phyloP scores from a whole-genome alignment of 1,139 yeast genomes.

The Geotrichum klebahnii region DNA sequence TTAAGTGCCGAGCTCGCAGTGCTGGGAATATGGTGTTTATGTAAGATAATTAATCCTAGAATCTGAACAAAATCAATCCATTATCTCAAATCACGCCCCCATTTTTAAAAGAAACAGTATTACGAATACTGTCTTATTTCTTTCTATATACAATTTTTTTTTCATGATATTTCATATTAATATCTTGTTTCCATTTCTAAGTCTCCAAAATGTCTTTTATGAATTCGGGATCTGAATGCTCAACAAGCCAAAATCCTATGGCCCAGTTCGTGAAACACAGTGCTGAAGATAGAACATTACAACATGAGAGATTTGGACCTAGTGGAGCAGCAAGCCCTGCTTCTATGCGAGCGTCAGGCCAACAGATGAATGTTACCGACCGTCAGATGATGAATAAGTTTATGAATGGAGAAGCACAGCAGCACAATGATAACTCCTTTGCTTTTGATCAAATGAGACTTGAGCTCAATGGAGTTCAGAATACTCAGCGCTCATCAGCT shows the following conservation, averaged over 20 bases:
- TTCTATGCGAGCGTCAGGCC: constrained; percentile 40
- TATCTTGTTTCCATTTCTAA: background rate
- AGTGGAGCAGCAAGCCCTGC: constrained; percentile 26
- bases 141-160: background rate
- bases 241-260: constrained; percentile 73
- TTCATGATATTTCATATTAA: constrained; percentile 12
- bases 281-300: constrained; percentile 58
- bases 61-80: too few species aligned
- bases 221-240: constrained; percentile 75
- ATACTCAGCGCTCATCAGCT: constrained; percentile 10
- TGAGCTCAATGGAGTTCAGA: constrained; percentile 32
- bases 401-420: constrained; percentile 32
- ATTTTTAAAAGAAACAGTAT: too few species aligned
- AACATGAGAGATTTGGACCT: constrained; percentile 46
- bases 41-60: background rate
- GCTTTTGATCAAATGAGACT: constrained; percentile 37
- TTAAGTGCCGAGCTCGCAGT: background rate
- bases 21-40: too few species aligned
- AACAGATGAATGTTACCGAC: constrained; percentile 36
- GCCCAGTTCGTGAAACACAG: constrained; percentile 76
- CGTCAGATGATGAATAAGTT: constrained; percentile 55
- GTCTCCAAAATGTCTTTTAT: constrained; percentile 35
- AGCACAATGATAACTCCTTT: constrained; percentile 31
- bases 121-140: background rate
- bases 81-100: too few species aligned